These are phyloP conservation scores for Hygrophorus pudorinus DNA, from an alignment of 768 basidiomycete genomes.

Conservation along the genomic window DNA sequence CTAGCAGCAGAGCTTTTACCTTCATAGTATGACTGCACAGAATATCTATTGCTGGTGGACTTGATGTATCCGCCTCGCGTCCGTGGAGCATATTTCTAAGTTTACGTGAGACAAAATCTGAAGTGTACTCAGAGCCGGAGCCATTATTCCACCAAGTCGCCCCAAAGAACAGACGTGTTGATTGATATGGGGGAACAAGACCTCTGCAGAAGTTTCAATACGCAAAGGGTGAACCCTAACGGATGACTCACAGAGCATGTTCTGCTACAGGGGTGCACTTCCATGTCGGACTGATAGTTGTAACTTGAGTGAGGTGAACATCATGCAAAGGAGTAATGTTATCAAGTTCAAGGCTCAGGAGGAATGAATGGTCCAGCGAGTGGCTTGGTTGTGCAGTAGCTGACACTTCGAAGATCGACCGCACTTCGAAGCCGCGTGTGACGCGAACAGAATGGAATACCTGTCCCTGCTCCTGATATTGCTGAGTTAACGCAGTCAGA, in stretches of 20 bases:
- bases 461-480: constrained; percentile 32
- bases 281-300: constrained; percentile 66
- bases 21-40: constrained; percentile 34
- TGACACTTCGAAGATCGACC: constrained; percentile 45
- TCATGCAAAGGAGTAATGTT: constrained; percentile 34
- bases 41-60: constrained; percentile 48
- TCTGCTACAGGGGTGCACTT: constrained; percentile 31
- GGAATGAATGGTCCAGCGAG: constrained; percentile 37
- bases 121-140: constrained; percentile 30
- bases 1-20: constrained; percentile 23
- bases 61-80: constrained; percentile 22
- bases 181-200: constrained; percentile 36
- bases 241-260: constrained; percentile 29
- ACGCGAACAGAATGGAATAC: constrained; percentile 52
- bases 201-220: constrained; percentile 21
- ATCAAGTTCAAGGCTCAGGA: constrained; percentile 44
- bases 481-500: constrained; percentile 8
- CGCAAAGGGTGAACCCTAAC: constrained; percentile 2
- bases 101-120: constrained; percentile 41
- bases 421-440: constrained; percentile 47
- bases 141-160: constrained; percentile 28
- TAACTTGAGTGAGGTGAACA: constrained; percentile 47
- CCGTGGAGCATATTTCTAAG: constrained; percentile 44
- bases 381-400: constrained; percentile 42
- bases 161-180: constrained; percentile 33